Evolutionary conservation across 139 green algal species (phyloP), one percentile per base, ranked within the genome.

Genomic region (Chlorella vulgaris): DNA sequence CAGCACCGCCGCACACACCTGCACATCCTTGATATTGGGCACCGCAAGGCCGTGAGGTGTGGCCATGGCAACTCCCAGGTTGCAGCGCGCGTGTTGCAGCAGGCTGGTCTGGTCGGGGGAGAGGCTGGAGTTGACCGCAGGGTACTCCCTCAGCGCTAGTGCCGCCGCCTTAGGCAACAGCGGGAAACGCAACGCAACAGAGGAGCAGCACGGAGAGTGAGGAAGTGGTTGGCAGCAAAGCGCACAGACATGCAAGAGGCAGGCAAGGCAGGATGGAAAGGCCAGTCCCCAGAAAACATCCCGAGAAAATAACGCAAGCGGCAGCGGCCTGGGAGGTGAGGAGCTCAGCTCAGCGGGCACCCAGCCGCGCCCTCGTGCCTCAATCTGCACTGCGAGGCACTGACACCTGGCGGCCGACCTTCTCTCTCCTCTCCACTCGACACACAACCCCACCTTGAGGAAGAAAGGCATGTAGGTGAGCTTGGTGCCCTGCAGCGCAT

Each of bases 21-120:
- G 5, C 53, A 94, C 93, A 63, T 88, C 47, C 76, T 94, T 95
- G 53, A 97, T 90, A 65, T 92, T 94, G 50, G 95, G 95, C 47
- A 98, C 94, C 42, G 93, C 94, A 33, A 98, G 91, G 22, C 95
- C 95, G 21, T 79, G 38, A 5, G 88, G 85, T 4, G 94, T 97
- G 29, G 91, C 92, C 91, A 98, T 96, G 5, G 95, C 95, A 6
- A 98, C 86, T 5, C 95, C 95, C 5, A 98, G 87, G 87, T 98
- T 97, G 85, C 96, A 91, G n/a, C 71, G 43, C 0, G 79, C 84
- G 88, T 93, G 90, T 81, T 91, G 91, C 79, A 94, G 81, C 39
- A 98, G 39, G 2, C 89, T 86, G 63, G 90, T 84, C 66, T 89
- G 86, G 74, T 96, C 91, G 19, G 88, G 29, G 4, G 93, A 86